phyloP scores from a whole-genome alignment of 805 yeast species.

The Henningerozyma blattae region DNA sequence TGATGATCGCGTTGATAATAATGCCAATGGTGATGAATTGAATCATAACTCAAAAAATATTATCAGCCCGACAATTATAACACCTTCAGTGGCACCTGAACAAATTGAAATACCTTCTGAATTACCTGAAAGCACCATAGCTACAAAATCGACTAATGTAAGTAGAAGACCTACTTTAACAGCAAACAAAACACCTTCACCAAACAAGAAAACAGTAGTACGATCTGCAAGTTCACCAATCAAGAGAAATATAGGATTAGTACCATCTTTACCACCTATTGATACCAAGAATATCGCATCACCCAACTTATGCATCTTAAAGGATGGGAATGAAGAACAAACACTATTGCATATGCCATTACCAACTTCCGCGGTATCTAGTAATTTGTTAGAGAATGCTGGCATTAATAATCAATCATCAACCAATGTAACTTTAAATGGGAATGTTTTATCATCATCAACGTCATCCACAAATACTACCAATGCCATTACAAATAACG shows the following conservation, averaged over 20 bases:
- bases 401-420: constrained; percentile 1
- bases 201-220: constrained; percentile 5
- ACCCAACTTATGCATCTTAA: not conserved
- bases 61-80: constrained; percentile 5
- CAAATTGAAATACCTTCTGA: constrained; percentile 55
- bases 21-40: constrained; percentile 9
- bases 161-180: constrained; percentile 6
- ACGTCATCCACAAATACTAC: not conserved
- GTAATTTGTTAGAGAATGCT: constrained; percentile 19
- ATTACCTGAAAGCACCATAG: constrained; percentile 17
- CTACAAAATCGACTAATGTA: constrained; percentile 4
- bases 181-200: constrained; percentile 6
- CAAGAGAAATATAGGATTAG: constrained; percentile 11
- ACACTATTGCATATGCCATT: constrained; percentile 57
- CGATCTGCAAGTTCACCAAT: constrained; percentile 6
- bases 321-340: constrained; percentile 16
- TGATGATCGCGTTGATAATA: constrained; percentile 19
- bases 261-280: constrained; percentile 21
- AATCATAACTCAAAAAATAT: constrained; percentile 1
- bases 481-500: not conserved
- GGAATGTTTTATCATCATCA: too few relatives aligned
- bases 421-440: too few relatives aligned
- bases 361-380: constrained; percentile 36
- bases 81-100: constrained; percentile 42
- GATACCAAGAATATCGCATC: constrained; percentile 20